Evolutionary conservation across 2,329 filamentous ascomycete species (phyloP).

Genomic region (Aspergillus felis): DNA sequence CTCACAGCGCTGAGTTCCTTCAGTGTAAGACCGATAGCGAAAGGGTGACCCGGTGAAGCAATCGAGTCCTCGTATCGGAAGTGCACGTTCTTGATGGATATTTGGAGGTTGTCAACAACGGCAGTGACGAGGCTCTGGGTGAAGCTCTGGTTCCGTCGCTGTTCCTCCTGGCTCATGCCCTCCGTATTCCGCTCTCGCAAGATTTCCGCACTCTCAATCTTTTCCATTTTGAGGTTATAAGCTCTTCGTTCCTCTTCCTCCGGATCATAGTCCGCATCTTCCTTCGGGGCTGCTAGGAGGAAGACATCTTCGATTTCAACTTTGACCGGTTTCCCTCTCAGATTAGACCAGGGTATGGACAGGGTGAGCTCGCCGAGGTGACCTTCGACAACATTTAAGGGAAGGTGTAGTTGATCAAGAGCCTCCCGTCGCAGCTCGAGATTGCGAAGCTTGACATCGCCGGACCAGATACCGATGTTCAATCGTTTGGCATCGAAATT

Average conservation of each 20-base stretch:
- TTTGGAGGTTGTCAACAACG: conserved; percentile 96
- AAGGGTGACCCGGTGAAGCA: conserved; percentile 89
- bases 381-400: conserved; percentile 93
- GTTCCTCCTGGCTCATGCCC: conserved; percentile 89
- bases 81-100: conserved; percentile 97
- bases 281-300: conserved; percentile 88
- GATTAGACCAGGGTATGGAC: conserved; percentile 94
- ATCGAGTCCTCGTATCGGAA: conserved; percentile 97
- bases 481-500: conserved; percentile 98
- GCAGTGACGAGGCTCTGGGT: conserved; percentile 92
- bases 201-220: conserved; percentile 92
- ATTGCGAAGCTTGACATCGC: conserved; percentile 91
- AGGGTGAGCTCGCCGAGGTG: conserved; percentile 89
- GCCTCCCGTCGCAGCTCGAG: conserved; percentile 92
- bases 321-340: conserved; percentile 89
- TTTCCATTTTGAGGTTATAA: conserved; percentile 97
- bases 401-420: conserved; percentile 92
- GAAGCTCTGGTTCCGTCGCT: conserved; percentile 97
- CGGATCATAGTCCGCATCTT: conserved; percentile 88
- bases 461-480: conserved; percentile 98
- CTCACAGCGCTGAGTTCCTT: conserved; percentile 97
- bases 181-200: conserved; percentile 89
- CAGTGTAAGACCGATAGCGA: conserved; percentile 85
- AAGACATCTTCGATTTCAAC: conserved; percentile 97
- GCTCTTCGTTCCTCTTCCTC: conserved; percentile 84